Evolutionary conservation across 208 protist species (phyloP), one percentile per base, ranked within the genome.

Genomic region (Leptomonas pyrrhocoris): DNA sequence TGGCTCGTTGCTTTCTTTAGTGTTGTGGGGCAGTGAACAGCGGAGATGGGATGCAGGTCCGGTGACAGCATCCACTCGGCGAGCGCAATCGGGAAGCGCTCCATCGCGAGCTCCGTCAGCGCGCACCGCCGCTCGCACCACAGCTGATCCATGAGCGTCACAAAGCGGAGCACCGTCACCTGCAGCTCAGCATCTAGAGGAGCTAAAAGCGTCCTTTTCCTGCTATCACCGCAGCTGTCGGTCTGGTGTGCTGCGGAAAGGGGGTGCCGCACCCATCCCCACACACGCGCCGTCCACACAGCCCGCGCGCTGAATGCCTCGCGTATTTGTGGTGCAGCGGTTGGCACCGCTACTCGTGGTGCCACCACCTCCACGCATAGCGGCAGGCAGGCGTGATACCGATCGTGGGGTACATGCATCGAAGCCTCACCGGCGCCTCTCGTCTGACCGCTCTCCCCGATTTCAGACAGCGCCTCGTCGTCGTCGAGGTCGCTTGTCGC

Each of bases 91-190:
- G 51, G 51, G 55, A 48, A 60, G 38, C 62, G 46, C 55, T 69
- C 71, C 25, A 70, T 27, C 27, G 27, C 42, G n/a, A 64, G 45
- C 46, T 70, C 60, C 62, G 63, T 59, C 60, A 76, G 6, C 46
- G 61, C 54, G 40, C 62, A 73, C 23, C 43, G 57, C 19, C 38
- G 48, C 28, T 50, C 16, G 28, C 46, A 53, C 38, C 67, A 65
- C 46, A 64, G 36, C 43, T 50, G 57, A 51, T 65, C 56, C 6
- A 73, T 25, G 23, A 65, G 48, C 28, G 28, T 11, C 27, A 59
- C 38, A 43, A 65, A 73, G 40, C 59, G 45, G 30, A 6, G 28
- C 9, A 30, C 57, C 13, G 67, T 21, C 12, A 7, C 9, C 28
- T 59, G 67, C 48, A 34, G 30, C 9, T 57, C 45, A 7, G 16